These are phyloP conservation scores for Mycena amicta DNA, from an alignment of 768 basidiomycete species.

Conservation along the genomic window DNA sequence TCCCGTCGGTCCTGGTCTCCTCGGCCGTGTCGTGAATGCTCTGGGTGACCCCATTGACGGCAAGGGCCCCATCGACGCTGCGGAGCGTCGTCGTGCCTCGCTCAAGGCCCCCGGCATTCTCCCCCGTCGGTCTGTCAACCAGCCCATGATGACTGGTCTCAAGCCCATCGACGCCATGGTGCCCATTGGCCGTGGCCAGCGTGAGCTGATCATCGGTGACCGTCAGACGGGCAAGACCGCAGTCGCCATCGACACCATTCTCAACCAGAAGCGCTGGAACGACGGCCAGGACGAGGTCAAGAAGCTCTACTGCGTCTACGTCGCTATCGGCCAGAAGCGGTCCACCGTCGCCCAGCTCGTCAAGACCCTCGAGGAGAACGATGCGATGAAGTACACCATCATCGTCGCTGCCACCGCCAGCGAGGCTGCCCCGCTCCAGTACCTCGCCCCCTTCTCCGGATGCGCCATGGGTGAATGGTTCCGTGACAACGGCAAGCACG, in stretches of 20 bases:
- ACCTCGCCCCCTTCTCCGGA: slow-evolving; percentile 99
- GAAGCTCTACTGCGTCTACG: slow-evolving; percentile 99
- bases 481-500: slow-evolving; percentile 99
- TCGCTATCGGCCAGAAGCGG: slow-evolving; percentile 98
- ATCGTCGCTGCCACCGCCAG: slow-evolving; percentile 99
- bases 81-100: slow-evolving; percentile 95
- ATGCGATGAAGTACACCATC: slow-evolving; percentile 99
- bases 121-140: slow-evolving; percentile 98
- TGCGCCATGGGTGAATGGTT: slow-evolving; percentile 99
- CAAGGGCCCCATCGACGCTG: slow-evolving; percentile 93
- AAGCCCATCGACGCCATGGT: slow-evolving; percentile 99
- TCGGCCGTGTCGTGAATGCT: slow-evolving; percentile 99
- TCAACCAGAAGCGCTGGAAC: slow-evolving; percentile 99
- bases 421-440: slow-evolving; percentile 98
- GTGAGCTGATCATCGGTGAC: slow-evolving; percentile 99
- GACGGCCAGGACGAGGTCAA: slow-evolving; percentile 94
- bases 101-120: slow-evolving; percentile 99
- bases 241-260: slow-evolving; percentile 99
- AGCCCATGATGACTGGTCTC: slow-evolving; percentile 99
- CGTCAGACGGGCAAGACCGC: slow-evolving; percentile 99
- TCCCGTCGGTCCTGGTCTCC: slow-evolving; percentile 94
- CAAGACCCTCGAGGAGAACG: slow-evolving; percentile 99
- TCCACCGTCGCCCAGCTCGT: slow-evolving; percentile 99
- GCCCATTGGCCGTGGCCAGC: slow-evolving; percentile 99
- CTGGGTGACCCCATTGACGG: slow-evolving; percentile 99